Evolutionary conservation across 2,329 filamentous ascomycete genomes (phyloP), one percentile per base, ranked within the genome.

Genomic region (Aspergillus fijiensis): DNA sequence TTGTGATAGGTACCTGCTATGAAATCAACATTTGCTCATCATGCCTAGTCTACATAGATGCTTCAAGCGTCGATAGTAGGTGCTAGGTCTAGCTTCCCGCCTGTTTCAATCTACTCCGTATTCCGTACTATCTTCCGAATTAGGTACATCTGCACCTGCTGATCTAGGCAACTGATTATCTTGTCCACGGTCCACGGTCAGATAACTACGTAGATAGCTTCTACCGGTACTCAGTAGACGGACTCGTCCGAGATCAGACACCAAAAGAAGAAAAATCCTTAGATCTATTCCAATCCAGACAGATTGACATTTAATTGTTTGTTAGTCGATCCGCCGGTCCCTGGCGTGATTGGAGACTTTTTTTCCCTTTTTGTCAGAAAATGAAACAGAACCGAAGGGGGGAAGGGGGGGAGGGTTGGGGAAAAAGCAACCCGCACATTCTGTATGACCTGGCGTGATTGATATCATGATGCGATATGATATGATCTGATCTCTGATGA

Each of bases 391-490:
- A 35, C 14, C 4, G 33, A 35, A 16, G 14, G 5, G 14, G 12
- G 14, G 14, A 4, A 21, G 21, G 2, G 21, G 21, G 21, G 21
- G 21, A 21, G 21, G 21, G 21, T 21, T 21, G 12, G 11, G 4
- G 11, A 14, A 7, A 42, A 16, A 19, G 39, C n/a, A 56, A 39
- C 19, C 42, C 50, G 48, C 55, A 54, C 16, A n/a, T 19, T 19
- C 39, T 45, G 39, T 19, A 45, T 45, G n/a, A 45, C 53, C 42
- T 55, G 53, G 53, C 53, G 53, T 55, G 53, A 55, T 47, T 51
- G 49, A 53, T 51, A 58, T 51, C 27, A 56, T 56, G 53, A 55
- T 55, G 53, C 48, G 45, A 54, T 59, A 50, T 54, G 57, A 59
- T 59, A 47, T 21, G 49, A 58, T 29, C 33, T 31, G 39, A 45